These are phyloP conservation scores for Neurospora sp. DNA, from an alignment of 495 filamentous ascomycete species.

Conservation along the genomic window DNA sequence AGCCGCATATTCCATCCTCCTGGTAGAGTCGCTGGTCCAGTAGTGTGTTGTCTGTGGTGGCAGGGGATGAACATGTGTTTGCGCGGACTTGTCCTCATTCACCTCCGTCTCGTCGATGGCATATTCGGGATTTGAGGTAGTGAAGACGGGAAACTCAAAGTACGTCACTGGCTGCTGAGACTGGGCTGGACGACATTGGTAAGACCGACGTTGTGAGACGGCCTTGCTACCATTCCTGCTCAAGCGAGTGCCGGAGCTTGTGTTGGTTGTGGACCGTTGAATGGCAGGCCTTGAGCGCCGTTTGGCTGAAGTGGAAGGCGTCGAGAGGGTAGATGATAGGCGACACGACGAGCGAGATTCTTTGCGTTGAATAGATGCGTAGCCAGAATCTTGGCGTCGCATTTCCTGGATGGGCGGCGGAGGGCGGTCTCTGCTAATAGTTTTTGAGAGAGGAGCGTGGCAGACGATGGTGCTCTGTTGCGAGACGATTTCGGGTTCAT, in stretches of 20 bases:
- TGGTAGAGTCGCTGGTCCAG: constrained; percentile 45
- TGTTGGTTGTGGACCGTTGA: constrained; percentile 22
- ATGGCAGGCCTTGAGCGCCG: constrained; percentile 22
- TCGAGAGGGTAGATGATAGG: constrained; percentile 12
- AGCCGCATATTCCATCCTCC: constrained; percentile 45
- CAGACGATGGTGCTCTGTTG: constrained; percentile 3
- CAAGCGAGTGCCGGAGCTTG: constrained; percentile 17
- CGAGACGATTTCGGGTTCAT: constrained; percentile 15
- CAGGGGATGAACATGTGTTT: constrained; percentile 16
- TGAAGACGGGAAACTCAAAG: constrained; percentile 40
- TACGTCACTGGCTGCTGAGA: constrained; percentile 26
- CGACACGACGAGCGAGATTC: constrained; percentile 16
- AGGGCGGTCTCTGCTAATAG: constrained; percentile 6
- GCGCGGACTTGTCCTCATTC: neutral
- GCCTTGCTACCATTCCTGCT: constrained; percentile 16
- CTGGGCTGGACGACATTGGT: constrained; percentile 5
- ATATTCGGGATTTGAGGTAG: constrained; percentile 25
- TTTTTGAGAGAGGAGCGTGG: neutral
- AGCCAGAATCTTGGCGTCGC: constrained; percentile 39
- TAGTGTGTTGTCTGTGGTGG: constrained; percentile 47
- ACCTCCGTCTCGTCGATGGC: constrained; percentile 7
- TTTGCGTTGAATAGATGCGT: constrained; percentile 29
- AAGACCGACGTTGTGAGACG: constrained; percentile 13
- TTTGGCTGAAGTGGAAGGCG: constrained; percentile 19
- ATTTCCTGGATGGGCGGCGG: constrained; percentile 21